Conservation (phyloP, 2,329 filamentous ascomycete species). For the Nemania sp. region DNA sequence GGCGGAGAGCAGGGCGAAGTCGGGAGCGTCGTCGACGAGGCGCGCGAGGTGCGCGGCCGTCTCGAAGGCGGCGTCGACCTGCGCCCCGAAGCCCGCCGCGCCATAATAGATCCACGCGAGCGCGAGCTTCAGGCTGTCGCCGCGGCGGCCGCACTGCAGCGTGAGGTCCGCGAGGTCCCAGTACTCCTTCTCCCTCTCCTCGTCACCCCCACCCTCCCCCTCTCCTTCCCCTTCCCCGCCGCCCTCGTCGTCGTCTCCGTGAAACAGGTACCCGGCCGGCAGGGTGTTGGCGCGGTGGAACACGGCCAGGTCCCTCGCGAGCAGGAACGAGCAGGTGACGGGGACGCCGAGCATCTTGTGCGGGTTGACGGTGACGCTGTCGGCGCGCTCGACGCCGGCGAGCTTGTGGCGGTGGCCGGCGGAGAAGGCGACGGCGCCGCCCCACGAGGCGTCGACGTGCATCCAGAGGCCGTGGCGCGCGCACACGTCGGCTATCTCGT, state of each 20-base stretch:
- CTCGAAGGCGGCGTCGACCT: conserved; percentile 74
- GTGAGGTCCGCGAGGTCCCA: conserved; percentile 94
- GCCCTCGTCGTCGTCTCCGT: conserved; percentile 54
- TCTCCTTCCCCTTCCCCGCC: conserved; percentile 26
- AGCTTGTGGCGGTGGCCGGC: conserved; percentile 65
- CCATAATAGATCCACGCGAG: conserved; percentile 92
- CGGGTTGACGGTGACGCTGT: conserved; percentile 86
- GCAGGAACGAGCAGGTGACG: conserved; percentile 86
- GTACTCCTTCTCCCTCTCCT: conserved; percentile 64
- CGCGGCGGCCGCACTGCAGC: conserved; percentile 87
- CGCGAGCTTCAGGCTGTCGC: conserved; percentile 85
- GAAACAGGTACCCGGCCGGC: conserved; percentile 84
- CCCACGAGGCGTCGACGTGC: conserved; percentile 93
- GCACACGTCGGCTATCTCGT: conserved; percentile 71
- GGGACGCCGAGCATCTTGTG: conserved; percentile 98
- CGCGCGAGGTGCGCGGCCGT: conserved; percentile 70
- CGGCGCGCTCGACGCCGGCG: conserved; percentile 71
- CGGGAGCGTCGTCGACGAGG: conserved; percentile 55
- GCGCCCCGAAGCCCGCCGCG: conserved; percentile 68
- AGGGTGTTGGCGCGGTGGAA: conserved; percentile 88
- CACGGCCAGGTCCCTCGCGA: conserved; percentile 73
- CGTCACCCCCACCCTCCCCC: conserved; percentile 1
- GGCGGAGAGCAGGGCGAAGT: conserved; percentile 74
- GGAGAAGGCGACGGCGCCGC: conserved; percentile 81
- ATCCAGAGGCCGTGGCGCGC: conserved; percentile 78